phyloP scores from a whole-genome alignment of 2,329 filamentous ascomycete species.

The Sclerotinia sclerotiorum region DNA sequence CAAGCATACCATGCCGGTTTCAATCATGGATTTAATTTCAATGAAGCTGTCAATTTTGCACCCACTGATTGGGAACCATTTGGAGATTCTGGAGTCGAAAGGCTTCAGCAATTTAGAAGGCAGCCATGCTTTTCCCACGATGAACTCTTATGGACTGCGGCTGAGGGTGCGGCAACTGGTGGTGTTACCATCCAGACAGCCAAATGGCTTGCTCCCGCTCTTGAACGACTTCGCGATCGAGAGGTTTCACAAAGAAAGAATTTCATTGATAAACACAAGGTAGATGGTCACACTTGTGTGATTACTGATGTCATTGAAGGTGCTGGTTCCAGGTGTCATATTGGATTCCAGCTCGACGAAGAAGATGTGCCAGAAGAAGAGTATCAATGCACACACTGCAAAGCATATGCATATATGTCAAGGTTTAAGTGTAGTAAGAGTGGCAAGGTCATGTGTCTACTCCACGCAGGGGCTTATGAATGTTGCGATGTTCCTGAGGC shows the following conservation, averaged over 20 bases:
- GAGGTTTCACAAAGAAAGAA: constrained; percentile 67
- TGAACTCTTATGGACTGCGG: constrained; percentile 87
- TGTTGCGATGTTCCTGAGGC: constrained; percentile 72
- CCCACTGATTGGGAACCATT: constrained; percentile 93
- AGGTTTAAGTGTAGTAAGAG: constrained; percentile 82
- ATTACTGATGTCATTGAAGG: constrained; percentile 37
- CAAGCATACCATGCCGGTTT: constrained; percentile 97
- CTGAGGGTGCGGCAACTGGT: constrained; percentile 68
- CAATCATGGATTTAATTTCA: constrained; percentile 98
- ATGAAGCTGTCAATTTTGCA: constrained; percentile 97
- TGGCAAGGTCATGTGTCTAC: constrained; percentile 77
- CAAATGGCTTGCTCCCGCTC: constrained; percentile 88
- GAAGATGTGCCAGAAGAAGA: constrained; percentile 84
- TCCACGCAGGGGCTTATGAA: constrained; percentile 75
- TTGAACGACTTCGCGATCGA: constrained; percentile 73
- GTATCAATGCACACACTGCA: constrained; percentile 89
- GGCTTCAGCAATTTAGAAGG: constrained; percentile 81
- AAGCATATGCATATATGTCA: constrained; percentile 86
- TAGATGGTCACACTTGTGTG: constrained; percentile 43
- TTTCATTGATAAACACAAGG: constrained; percentile 67
- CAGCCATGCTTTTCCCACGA: constrained; percentile 98
- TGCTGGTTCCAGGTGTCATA: constrained; percentile 50
- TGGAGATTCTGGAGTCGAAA: constrained; percentile 80
- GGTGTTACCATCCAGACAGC: constrained; percentile 77
- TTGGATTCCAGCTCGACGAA: constrained; percentile 66